Percentiles rank a stretch among this genome's conserved stretches.
Conservation (phyloP, 495 filamentous ascomycete genomes). For the Aspergillus leporis region DNA sequence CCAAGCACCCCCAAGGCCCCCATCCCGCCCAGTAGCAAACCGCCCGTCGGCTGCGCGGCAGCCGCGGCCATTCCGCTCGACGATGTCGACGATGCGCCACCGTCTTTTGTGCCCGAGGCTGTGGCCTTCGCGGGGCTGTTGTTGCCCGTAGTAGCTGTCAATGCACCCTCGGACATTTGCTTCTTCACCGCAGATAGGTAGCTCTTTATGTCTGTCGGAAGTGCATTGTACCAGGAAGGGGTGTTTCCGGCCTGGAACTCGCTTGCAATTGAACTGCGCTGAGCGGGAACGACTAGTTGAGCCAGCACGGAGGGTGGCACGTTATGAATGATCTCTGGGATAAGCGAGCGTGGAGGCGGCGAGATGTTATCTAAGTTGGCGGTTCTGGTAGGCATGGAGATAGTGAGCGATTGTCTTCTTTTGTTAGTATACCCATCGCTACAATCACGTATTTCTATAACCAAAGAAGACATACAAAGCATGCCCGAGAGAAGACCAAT, state of each 20-base stretch:
- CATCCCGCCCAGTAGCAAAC: slow-evolving; percentile 3
- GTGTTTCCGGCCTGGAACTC: slow-evolving; percentile 34
- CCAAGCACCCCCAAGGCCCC: slow-evolving; percentile 14
- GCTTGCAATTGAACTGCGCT: slow-evolving; percentile 33
- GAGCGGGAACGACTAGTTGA: slow-evolving; percentile 26
- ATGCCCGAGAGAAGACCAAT: slow-evolving; percentile 2
- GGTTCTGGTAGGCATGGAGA: slow-evolving; percentile 20
- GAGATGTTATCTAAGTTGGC: slow-evolving; percentile 36
- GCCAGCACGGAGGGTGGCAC: slow-evolving; percentile 29
- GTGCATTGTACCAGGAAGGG: slow-evolving; percentile 31
- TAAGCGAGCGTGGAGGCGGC: slow-evolving; percentile 27
- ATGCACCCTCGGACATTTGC: slow-evolving; percentile 29
- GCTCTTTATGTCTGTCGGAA: slow-evolving; percentile 32
- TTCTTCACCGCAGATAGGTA: slow-evolving; percentile 34
- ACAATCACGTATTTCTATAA: neutral
- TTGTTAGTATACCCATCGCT: neutral
- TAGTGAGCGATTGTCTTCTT: neutral
- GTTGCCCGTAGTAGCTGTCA: slow-evolving; percentile 25
- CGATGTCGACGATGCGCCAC: slow-evolving; percentile 1
- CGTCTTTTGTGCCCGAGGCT: neutral
- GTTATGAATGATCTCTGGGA: slow-evolving; percentile 30
- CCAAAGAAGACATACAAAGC: neutral
- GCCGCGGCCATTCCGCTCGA: neutral
- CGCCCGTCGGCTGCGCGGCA: slow-evolving; percentile 6
- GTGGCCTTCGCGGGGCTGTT: slow-evolving; percentile 12